Base-by-base conservation (phyloP, 2,329 filamentous ascomycete genomes). In the Colletotrichum musicola region DNA sequence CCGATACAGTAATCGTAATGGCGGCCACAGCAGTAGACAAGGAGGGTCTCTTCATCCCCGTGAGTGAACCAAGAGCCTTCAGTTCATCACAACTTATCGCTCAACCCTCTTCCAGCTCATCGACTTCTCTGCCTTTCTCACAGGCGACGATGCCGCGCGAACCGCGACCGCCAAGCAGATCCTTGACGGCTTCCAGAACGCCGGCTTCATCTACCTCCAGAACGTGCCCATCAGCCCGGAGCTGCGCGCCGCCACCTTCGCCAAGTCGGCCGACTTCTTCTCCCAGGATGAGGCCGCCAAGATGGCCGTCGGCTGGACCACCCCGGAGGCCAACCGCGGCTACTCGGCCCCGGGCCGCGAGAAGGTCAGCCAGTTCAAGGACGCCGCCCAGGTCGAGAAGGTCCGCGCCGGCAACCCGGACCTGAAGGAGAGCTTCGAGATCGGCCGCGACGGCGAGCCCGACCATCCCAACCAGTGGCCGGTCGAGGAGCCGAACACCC, bases 161-260 rank as follows among this genome's bases (percentile, higher is more conserved):
- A 82, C 85, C 58, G 81, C 86, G 50, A 89, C 92, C 1, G 94
- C 94, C 22, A 80, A 89, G 61, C 88, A 91, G 47, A 90, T 97
- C 73, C 89, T 95, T 13, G 77, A 89, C 61, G 94, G 93, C 49
- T 97, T 98, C 82, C 92, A 94, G 74, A 91, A 88, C 1, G 92
- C 94, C 2, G 95, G 95, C 65, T 97, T 98, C 83, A 88, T 98
- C 76, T 97, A 97, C 80, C 88, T 97, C 46, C 90, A 90, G 74
- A 93, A 95, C 79, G 90, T 95, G 72, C 88, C 92, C 47, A 91
- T 97, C 69, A 80, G 89, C 0, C 75, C 86, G 4, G 81, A 86
- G 9, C 85, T 86, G 10, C 81, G 94, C 13, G 78, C 86, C 68
- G 79, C 85, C 65, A 86, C 91, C 68, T 97, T 96, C 77, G 77